Conservation (phyloP, 345 rosid species). For the Brassica napus region DNA sequence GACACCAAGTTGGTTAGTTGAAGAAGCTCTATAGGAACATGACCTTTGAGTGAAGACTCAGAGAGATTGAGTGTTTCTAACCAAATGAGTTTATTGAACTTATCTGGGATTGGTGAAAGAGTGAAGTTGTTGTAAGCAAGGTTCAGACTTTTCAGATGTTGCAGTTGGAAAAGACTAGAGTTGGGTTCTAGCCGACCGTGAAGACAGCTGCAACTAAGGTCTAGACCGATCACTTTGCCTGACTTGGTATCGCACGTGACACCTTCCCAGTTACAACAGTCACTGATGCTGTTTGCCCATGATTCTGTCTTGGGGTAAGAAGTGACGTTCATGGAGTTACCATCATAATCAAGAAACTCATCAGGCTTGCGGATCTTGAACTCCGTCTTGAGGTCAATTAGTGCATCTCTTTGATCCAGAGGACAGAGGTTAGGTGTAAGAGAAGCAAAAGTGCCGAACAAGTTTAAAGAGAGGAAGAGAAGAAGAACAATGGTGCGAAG, state of each 20-base stretch:
- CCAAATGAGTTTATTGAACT: neutral
- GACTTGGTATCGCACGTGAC: slow-evolving; percentile 14
- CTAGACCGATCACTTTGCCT: slow-evolving; percentile 8
- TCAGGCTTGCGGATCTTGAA: neutral
- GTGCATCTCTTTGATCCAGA: neutral
- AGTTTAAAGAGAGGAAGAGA: neutral
- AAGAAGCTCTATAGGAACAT: neutral
- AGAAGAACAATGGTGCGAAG: neutral
- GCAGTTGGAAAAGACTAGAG: neutral
- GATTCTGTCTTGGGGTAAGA: neutral
- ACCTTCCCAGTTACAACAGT: slow-evolving; percentile 24
- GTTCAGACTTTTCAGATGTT: slow-evolving; percentile 23
- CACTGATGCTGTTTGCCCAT: neutral
- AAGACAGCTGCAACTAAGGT: slow-evolving; percentile 10
- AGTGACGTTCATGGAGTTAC: neutral
- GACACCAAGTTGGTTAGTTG: slow-evolving; percentile 8
- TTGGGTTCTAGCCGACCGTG: neutral
- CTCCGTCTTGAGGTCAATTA: neutral
- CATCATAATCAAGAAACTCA: neutral
- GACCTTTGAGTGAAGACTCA: neutral
- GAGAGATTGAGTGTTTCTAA: slow-evolving; percentile 11
- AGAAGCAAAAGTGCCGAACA: neutral
- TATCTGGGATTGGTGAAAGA: neutral
- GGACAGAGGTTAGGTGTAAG: neutral
- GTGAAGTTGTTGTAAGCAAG: slow-evolving; percentile 37